These are phyloP conservation scores for Yarrowia bubula DNA, from an alignment of 805 yeast species.

Conservation along the genomic window DNA sequence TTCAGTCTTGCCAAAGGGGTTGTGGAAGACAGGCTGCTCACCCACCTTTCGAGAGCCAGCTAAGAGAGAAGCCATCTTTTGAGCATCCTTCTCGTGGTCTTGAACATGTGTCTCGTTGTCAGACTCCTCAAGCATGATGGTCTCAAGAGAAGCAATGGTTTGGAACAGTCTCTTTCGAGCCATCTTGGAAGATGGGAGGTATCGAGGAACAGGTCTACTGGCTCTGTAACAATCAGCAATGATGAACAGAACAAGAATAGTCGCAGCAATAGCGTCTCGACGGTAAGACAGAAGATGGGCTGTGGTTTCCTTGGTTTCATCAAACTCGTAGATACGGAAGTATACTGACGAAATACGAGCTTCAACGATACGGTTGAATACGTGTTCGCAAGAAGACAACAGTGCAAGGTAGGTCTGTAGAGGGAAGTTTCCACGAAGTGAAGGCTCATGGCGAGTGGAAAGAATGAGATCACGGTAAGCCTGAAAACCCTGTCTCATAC, in stretches of 20 bases:
- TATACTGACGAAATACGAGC: conserved; percentile 51
- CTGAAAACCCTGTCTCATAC: conserved; percentile 46
- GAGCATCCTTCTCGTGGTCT: conserved; percentile 1
- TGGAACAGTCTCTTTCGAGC: conserved; percentile 47
- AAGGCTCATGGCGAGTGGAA: conserved; percentile 43
- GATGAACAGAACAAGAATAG: conserved; percentile 45
- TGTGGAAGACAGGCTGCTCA: conserved; percentile 8
- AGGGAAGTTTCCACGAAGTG: conserved; percentile 42
- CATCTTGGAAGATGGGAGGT: conserved; percentile 47
- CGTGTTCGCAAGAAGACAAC: conserved; percentile 42
- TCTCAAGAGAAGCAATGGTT: conserved; percentile 41
- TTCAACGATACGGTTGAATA: conserved; percentile 47
- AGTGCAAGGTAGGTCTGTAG: conserved; percentile 39
- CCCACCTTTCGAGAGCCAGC: conserved; percentile 25
- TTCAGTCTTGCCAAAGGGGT: conserved; percentile 7
- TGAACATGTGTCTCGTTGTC: conserved; percentile 2
- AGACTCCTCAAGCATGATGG: not conserved
- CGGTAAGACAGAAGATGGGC: conserved; percentile 45
- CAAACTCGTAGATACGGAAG: conserved; percentile 49
- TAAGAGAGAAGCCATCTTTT: conserved; percentile 3
- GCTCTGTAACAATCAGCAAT: conserved; percentile 46
- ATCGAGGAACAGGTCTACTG: conserved; percentile 43
- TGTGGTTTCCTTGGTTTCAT: conserved; percentile 42
- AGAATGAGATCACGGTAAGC: conserved; percentile 44
- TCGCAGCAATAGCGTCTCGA: conserved; percentile 50